These are phyloP conservation scores for Fusarium buharicum DNA, from an alignment of 2,329 filamentous ascomycete genomes.

Conservation along the genomic window DNA sequence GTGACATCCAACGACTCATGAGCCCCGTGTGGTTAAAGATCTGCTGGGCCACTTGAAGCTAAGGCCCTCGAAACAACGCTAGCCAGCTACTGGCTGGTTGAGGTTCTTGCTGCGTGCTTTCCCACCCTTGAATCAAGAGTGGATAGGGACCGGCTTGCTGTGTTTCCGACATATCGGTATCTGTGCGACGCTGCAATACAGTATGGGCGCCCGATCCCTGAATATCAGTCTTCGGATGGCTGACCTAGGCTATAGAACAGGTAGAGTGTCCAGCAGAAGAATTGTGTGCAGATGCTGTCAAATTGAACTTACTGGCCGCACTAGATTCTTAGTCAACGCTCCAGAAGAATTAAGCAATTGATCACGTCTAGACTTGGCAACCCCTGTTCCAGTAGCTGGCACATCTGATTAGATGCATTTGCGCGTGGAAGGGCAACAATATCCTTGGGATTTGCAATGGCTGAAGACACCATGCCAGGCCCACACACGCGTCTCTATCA, in stretches of 20 bases:
- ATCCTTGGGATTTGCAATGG: constrained; percentile 3
- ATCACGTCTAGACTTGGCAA: neutral
- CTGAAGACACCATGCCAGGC: constrained; percentile 6
- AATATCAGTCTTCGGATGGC: constrained; percentile 8
- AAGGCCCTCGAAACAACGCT: constrained; percentile 37
- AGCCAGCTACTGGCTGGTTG: constrained; percentile 24
- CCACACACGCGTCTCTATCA: constrained; percentile 9
- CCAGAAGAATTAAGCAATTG: constrained; percentile 15
- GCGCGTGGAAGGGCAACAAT: constrained; percentile 3
- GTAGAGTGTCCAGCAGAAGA: constrained; percentile 7
- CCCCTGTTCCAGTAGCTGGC: constrained; percentile 9
- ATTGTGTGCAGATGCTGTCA: neutral
- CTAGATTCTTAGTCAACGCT: constrained; percentile 4
- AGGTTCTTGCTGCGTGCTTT: constrained; percentile 23
- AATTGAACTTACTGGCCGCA: neutral
- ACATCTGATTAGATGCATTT: constrained; percentile 31
- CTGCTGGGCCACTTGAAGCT: constrained; percentile 34
- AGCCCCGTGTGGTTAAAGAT: constrained; percentile 36
- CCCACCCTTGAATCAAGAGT: constrained; percentile 34
- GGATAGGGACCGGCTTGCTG: constrained; percentile 41
- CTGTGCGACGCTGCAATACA: constrained; percentile 26
- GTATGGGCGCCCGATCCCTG: constrained; percentile 8
- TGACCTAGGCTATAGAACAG: neutral
- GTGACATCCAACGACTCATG: constrained; percentile 45
- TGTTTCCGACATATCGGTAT: constrained; percentile 47